These are phyloP conservation scores for Acacia acuminata DNA, from an alignment of 306 rosid species.

Conservation along the genomic window DNA sequence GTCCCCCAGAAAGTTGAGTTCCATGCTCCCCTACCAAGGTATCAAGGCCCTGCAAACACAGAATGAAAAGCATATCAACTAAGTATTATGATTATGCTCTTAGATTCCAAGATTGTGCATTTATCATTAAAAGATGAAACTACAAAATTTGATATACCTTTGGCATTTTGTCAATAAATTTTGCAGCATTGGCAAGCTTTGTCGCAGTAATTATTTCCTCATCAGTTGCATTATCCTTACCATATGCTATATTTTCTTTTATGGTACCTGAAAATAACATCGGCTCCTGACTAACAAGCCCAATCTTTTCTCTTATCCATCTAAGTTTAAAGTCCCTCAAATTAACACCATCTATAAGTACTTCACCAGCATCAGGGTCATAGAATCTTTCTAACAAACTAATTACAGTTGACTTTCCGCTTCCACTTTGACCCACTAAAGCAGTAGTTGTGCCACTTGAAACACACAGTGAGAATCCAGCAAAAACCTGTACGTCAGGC, in stretches of 20 bases:
- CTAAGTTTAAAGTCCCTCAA: slow-evolving; percentile 57
- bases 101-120: neutral
- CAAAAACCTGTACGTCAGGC: slow-evolving; percentile 70
- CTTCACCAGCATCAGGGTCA: slow-evolving; percentile 84
- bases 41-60: slow-evolving; percentile 64
- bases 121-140: neutral
- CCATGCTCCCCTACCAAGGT: slow-evolving; percentile 90
- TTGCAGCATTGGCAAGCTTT: slow-evolving; percentile 85
- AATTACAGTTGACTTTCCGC: slow-evolving; percentile 89
- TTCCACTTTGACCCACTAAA: slow-evolving; percentile 94
- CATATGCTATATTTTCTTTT: slow-evolving; percentile 76
- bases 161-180: slow-evolving; percentile 76
- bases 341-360: slow-evolving; percentile 74
- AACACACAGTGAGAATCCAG: slow-evolving; percentile 74
- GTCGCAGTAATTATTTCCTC: slow-evolving; percentile 63
- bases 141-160: slow-evolving; percentile 37
- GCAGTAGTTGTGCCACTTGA: slow-evolving; percentile 75
- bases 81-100: neutral
- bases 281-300: slow-evolving; percentile 92
- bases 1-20: slow-evolving; percentile 93
- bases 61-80: neutral
- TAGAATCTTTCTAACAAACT: slow-evolving; percentile 81
- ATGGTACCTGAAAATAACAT: slow-evolving; percentile 62
- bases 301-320: slow-evolving; percentile 81
- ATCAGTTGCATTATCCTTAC: slow-evolving; percentile 77